Conservation (phyloP, 2,329 filamentous ascomycete species). For the Fusarium staphyleae region DNA sequence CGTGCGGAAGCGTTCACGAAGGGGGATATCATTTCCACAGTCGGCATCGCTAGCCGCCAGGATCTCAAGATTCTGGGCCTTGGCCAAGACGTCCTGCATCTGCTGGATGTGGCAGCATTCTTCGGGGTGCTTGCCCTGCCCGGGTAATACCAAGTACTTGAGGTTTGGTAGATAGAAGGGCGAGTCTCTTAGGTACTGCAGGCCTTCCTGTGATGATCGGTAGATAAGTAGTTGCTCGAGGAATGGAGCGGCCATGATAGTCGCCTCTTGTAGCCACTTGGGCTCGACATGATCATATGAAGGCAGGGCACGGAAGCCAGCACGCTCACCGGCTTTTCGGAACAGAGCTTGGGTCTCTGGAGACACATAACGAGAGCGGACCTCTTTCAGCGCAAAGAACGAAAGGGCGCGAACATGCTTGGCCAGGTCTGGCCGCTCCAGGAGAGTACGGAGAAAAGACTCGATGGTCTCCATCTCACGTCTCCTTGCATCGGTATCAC, state of each 20-base stretch:
- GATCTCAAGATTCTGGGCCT: constrained; percentile 39
- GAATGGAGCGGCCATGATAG: constrained; percentile 41
- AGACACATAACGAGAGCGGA: constrained; percentile 17
- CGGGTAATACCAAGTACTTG: constrained; percentile 39
- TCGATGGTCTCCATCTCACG: constrained; percentile 33
- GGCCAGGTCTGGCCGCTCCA: constrained; percentile 37
- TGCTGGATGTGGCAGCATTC: constrained; percentile 42
- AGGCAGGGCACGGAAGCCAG: constrained; percentile 36
- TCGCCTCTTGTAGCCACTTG: constrained; percentile 41
- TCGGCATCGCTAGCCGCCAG: constrained; percentile 39
- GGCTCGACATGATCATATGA: constrained; percentile 38
- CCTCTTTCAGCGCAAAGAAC: constrained; percentile 35
- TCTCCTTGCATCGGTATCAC: constrained; percentile 11
- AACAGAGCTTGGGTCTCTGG: constrained; percentile 36
- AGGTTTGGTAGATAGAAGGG: constrained; percentile 40
- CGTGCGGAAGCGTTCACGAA: constrained; percentile 37
- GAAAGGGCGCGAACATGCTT: constrained; percentile 36
- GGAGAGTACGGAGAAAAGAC: constrained; percentile 35
- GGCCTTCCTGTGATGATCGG: constrained; percentile 37
- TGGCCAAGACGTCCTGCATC: constrained; percentile 39
- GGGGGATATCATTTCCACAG: constrained; percentile 37
- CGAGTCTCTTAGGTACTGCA: constrained; percentile 39
- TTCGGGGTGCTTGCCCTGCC: constrained; percentile 35
- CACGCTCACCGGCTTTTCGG: constrained; percentile 37
- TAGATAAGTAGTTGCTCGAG: constrained; percentile 41